Evolutionary conservation across 2,329 filamentous ascomycete genomes (phyloP).

Genomic region (Sclerotiophoma versabilis): DNA sequence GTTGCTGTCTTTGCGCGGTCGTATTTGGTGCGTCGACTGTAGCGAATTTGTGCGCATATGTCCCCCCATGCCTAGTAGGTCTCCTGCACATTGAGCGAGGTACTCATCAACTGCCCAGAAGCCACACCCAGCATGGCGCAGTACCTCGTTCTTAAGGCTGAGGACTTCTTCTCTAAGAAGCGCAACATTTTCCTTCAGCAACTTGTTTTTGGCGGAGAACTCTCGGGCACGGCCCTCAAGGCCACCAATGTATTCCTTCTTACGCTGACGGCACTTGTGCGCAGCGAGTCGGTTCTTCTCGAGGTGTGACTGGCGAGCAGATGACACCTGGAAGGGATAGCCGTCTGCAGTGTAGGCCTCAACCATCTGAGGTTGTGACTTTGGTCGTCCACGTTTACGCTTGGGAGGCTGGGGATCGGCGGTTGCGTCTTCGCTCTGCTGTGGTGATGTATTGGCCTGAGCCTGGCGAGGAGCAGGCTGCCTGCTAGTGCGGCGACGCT

Average conservation of each 20-base stretch:
- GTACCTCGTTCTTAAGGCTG: conserved; percentile 47
- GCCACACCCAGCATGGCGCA: conserved; percentile 47
- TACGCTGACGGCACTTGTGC: conserved; percentile 76
- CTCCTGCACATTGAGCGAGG: conserved; percentile 45
- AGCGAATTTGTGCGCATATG: conserved; percentile 7
- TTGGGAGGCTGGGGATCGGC: conserved; percentile 40
- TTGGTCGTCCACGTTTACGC: conserved; percentile 48
- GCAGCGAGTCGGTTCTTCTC: conserved; percentile 76
- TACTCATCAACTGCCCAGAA: conserved; percentile 50
- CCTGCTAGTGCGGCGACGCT: conserved; percentile 39
- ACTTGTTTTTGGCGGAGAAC: conserved; percentile 45
- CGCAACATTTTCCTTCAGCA: conserved; percentile 43
- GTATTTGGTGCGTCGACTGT: conserved; percentile 4
- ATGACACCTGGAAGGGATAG: conserved; percentile 44
- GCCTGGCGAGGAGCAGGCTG: conserved; percentile 20
- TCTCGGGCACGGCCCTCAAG: conserved; percentile 58
- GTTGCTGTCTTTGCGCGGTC: conserved; percentile 22
- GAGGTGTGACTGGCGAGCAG: conserved; percentile 53
- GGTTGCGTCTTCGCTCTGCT: conserved; percentile 20
- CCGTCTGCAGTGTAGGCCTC: conserved; percentile 43
- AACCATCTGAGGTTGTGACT: conserved; percentile 42
- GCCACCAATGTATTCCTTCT: conserved; percentile 63
- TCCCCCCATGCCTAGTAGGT: conserved; percentile 40
- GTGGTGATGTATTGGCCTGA: conserved; percentile 2
- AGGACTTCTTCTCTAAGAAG: conserved; percentile 47